Conservation (phyloP, 2,329 filamentous ascomycete species). For the Fusarium udum region DNA sequence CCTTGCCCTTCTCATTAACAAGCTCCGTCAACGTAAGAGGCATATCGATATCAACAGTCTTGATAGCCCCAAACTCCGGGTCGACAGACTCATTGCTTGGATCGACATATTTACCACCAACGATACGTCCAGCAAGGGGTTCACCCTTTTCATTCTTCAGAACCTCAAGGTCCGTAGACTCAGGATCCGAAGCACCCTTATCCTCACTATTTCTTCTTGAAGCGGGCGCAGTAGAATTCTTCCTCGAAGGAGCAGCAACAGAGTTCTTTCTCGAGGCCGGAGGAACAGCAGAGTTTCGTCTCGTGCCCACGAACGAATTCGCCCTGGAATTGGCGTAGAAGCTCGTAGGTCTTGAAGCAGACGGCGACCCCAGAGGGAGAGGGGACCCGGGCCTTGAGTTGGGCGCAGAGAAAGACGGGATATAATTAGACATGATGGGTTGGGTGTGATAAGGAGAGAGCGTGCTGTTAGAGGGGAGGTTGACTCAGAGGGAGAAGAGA, state of each 20-base stretch:
- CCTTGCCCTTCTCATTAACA: constrained; percentile 30
- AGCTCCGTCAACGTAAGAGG: constrained; percentile 32
- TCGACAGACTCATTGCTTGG: constrained; percentile 23
- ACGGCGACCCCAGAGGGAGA: constrained; percentile 28
- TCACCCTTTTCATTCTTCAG: constrained; percentile 29
- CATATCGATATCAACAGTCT: constrained; percentile 34
- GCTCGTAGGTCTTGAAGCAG: constrained; percentile 32
- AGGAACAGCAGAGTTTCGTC: constrained; percentile 8
- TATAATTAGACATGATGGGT: constrained; percentile 33
- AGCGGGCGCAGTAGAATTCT: constrained; percentile 6
- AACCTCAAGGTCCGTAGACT: constrained; percentile 25
- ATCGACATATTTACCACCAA: constrained; percentile 35
- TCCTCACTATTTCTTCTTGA: constrained; percentile 11
- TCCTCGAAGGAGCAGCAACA: constrained; percentile 16
- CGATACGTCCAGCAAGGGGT: constrained; percentile 26
- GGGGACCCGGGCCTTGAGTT: constrained; percentile 34
- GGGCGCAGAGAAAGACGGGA: constrained; percentile 36
- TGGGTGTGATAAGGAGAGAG: constrained; percentile 1
- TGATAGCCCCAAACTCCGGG: constrained; percentile 30
- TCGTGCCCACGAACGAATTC: constrained; percentile 30
- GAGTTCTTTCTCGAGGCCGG: constrained; percentile 18
- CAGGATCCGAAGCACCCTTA: constrained; percentile 25
- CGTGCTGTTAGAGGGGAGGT: constrained; percentile 1
- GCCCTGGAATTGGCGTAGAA: constrained; percentile 35
- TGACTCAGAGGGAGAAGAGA: constrained; percentile 15